Evolutionary conservation across 495 filamentous ascomycete genomes (phyloP), one percentile per base, ranked within the genome.

Genomic region (Lepraria neglecta): DNA sequence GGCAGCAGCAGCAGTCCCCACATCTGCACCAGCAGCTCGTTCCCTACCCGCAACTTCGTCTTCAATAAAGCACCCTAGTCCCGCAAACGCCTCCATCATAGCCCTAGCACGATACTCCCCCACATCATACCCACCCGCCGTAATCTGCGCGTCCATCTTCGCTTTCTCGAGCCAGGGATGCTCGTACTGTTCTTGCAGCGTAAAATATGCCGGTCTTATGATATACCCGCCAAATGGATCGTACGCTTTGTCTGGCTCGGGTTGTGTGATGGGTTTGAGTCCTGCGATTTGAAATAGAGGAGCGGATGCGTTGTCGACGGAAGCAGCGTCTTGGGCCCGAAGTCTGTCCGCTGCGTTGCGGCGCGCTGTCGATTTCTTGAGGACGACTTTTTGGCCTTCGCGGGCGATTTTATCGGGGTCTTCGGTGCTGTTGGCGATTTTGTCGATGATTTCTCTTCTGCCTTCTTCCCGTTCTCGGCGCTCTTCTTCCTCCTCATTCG

Each of bases 61-160:
- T 43, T 82, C 88, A 31, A 91, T 70, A 66, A 96, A 88, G 48
- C 90, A 86, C 1, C 88, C 91, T 64, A 98, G 71, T 0, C 94
- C 94, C 0, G 88, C 83, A 74, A 96, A 98, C 0, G 92, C 92
- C 69, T 96, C 92, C 66, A 89, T 84, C 74, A 97, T 72, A 21
- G 88, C 85, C 27, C 91, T 77, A 30, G 84, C 75, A 68, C 87
- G 91, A 66, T 91, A 97, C 67, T 95, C 91, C 15, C 74, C 72
- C 40, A 95, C 74, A 68, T 86, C 84, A 70, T 91, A 97, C 0
- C 94, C 94, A 46, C 92, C 91, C 33, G 87, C 89, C n/a, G 77
- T 76, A 65, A 86, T 81, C 10, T 75, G 73, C 3, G 76, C 68
- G 69, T 87, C 81, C 12, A 80, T 82, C 50, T 81, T 81, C 19